phyloP scores from a whole-genome alignment of 441 rosid genomes.

The Aleurites moluccanus region DNA sequence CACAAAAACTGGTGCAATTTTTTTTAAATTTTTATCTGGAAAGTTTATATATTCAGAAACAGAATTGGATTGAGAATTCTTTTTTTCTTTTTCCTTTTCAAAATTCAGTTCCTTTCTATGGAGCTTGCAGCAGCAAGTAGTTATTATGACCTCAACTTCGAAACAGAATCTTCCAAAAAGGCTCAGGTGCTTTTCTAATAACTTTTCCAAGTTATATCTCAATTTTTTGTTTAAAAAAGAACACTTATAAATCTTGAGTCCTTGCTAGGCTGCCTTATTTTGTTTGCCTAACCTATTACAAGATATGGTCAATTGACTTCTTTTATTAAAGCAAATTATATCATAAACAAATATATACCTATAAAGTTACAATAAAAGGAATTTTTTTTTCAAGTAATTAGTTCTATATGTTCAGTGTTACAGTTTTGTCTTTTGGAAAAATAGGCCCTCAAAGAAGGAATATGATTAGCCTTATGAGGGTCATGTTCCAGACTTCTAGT shows the following conservation, averaged over 20 bases:
- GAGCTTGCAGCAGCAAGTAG: constrained; percentile 60
- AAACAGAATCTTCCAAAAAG: constrained; percentile 27
- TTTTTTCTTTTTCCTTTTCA: background rate
- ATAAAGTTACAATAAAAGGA: background rate
- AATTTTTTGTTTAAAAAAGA: background rate
- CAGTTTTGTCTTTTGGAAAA: too few relatives aligned
- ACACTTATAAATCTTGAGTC: background rate
- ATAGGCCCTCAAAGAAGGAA: too few relatives aligned
- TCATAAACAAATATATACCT: background rate
- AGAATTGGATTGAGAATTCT: constrained; percentile 1
- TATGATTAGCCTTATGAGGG: too few relatives aligned
- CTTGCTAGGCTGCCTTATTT: constrained; percentile 24
- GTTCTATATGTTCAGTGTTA: too few relatives aligned
- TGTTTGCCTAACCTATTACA: constrained; percentile 22
- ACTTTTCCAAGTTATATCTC: constrained; percentile 2
- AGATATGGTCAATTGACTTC: constrained; percentile 10
- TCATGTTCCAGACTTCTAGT: too few relatives aligned
- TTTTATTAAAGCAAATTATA: background rate
- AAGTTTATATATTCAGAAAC: background rate
- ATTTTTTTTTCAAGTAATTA: background rate
- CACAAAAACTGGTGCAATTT: background rate
- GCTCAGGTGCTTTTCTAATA: constrained; percentile 30
- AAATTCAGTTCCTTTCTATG: constrained; percentile 62
- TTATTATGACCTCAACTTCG: constrained; percentile 30
- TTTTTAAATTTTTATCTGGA: background rate